Base-by-base conservation (phyloP, 2,329 filamentous ascomycete species). In the Metarhizium rileyi region DNA sequence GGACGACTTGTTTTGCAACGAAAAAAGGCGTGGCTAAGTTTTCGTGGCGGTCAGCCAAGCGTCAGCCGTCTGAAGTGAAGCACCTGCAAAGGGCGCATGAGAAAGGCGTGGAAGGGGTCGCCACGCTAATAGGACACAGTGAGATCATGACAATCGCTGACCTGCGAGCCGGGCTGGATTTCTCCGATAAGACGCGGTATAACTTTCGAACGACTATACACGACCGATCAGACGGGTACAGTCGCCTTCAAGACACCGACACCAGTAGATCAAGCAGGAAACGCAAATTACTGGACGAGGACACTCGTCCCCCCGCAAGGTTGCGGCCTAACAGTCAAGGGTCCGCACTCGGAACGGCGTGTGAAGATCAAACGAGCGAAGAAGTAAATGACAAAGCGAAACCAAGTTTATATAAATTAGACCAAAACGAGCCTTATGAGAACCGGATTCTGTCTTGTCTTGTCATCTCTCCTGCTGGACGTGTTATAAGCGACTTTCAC, bases 401-500 rank as follows among this genome's bases (percentile, higher is more conserved):
- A 20, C 25, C 44, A 14, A 51, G 49, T 41, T 16, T 49, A 44
- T 47, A 53, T 28, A 46, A 26, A 1, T 26, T 30, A 18, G 30
- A 33, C 22, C 44, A 51, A 38, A 49, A 45, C 28, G 28, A 30
- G 7, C 49, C 20, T 4, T 53, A 38, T 10, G 46, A 44, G 7
- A 47, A 56, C 23, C 36, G 52, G 16, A 46, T 44, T 14, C 8
- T 30, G 28, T 12, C 7, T 12, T 30, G 49, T 26, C 28, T 51
- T 22, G 30, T 51, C 41, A 44, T 51, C 26, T 51, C 23, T 16
- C 45, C 49, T 22, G 44, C 38, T 5, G 44, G 49, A 45, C 44
- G 23, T 69, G 36, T 30, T 12, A 30, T 30, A 30, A 30, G 28
- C 28, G 28, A 30, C 28, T 30, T 30, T 12, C 7, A 7, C 12